phyloP scores from a whole-genome alignment of 1,284 basidiomycete species.

The Marasmius sp. region DNA sequence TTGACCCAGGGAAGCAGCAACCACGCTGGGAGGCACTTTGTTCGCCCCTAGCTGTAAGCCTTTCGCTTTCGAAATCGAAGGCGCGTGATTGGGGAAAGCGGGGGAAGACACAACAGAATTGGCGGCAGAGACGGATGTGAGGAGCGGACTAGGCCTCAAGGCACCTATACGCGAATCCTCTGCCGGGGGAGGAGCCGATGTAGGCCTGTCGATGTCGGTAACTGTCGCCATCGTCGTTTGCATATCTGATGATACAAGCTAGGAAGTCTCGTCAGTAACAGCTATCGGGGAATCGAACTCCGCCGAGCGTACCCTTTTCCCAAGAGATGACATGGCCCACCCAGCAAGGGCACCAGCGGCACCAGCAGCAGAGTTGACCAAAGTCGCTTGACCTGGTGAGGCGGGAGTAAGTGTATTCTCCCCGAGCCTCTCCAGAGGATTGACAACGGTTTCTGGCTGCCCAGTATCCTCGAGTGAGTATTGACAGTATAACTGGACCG shows the following conservation, averaged over 20 bases:
- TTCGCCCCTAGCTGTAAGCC: slow-evolving; percentile 72
- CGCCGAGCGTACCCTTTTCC: slow-evolving; percentile 60
- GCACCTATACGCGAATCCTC: slow-evolving; percentile 17
- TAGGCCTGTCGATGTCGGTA: slow-evolving; percentile 34
- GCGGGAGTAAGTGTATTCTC: slow-evolving; percentile 18
- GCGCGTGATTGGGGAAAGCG: slow-evolving; percentile 8
- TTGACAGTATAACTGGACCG: slow-evolving; percentile 1
- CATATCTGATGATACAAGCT: slow-evolving; percentile 73
- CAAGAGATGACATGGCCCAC: slow-evolving; percentile 90
- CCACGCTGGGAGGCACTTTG: slow-evolving; percentile 39
- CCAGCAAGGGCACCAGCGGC: slow-evolving; percentile 89
- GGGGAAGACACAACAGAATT: slow-evolving; percentile 19
- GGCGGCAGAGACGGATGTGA: slow-evolving; percentile 19
- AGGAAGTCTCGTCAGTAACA: slow-evolving; percentile 1
- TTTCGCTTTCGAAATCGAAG: slow-evolving; percentile 45
- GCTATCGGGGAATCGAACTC: neutral
- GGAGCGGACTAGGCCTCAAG: slow-evolving; percentile 12
- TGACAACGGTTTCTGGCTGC: slow-evolving; percentile 69
- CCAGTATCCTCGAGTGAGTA: neutral
- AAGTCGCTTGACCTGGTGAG: slow-evolving; percentile 46
- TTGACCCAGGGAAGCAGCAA: slow-evolving; percentile 39
- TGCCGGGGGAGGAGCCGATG: slow-evolving; percentile 32
- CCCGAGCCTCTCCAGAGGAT: slow-evolving; percentile 13
- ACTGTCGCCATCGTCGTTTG: slow-evolving; percentile 59
- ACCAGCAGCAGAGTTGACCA: slow-evolving; percentile 85